Percentiles rank a stretch among this genome's conserved stretches.
Evolutionary conservation across 768 basidiomycete species (phyloP).

Genomic region (Dacryopinax primogenitus): DNA sequence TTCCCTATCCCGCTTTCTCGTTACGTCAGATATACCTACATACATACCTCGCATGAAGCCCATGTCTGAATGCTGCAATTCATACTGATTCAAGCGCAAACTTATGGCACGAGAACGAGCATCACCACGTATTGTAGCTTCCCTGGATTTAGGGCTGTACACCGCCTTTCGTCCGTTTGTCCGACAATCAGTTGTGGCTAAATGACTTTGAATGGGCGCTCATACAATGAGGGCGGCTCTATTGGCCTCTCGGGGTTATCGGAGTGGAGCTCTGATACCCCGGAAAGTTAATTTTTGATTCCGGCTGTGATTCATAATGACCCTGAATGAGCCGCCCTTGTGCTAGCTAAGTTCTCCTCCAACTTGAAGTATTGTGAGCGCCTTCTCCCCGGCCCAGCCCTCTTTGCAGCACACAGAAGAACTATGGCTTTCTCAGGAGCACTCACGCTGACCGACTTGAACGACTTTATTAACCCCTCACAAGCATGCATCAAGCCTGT

Average conservation of each 20-base stretch:
- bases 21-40: slow-evolving; percentile 7
- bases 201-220: background rate
- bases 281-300: background rate
- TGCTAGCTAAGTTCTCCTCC: background rate
- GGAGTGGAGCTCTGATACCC: background rate
- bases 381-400: background rate
- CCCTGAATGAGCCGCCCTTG: background rate
- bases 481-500: slow-evolving; percentile 98
- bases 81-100: slow-evolving; percentile 7
- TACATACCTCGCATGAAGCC: slow-evolving; percentile 12
- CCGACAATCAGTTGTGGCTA: too few relatives aligned
- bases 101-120: too few relatives aligned
- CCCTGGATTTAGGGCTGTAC: too few relatives aligned
- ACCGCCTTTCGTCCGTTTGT: too few relatives aligned
- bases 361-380: background rate
- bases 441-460: slow-evolving; percentile 80
- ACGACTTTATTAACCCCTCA: slow-evolving; percentile 92
- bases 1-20: background rate
- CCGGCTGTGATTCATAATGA: background rate
- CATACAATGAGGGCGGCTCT: background rate
- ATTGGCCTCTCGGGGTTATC: slow-evolving; percentile 2
- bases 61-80: slow-evolving; percentile 9
- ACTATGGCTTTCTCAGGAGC: slow-evolving; percentile 83
- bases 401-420: background rate
- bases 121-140: too few relatives aligned